phyloP scores from a whole-genome alignment of 1,139 yeast species.

The Taphrina betulina region DNA sequence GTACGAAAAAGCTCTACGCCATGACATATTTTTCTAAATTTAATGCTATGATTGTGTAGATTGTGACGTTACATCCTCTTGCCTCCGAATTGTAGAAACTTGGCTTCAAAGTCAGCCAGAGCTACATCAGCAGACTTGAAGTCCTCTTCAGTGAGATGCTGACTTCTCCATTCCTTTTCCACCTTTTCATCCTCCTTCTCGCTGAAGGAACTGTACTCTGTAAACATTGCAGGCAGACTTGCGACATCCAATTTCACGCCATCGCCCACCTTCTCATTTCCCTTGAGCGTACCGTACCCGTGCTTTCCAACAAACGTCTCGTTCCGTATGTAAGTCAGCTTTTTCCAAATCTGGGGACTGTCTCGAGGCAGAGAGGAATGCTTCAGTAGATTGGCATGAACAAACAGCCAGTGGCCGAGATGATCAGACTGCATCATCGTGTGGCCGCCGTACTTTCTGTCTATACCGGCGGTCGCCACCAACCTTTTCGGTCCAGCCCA shows the following conservation, averaged over 20 bases:
- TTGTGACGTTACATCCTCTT: background rate
- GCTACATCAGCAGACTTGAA: constrained; percentile 14
- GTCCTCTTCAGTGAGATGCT: background rate
- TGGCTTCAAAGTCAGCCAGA: constrained; percentile 1
- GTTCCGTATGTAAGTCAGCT: background rate
- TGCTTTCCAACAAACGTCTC: constrained; percentile 1
- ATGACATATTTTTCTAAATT: no score
- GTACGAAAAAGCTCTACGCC: no score
- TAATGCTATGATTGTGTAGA: no score
- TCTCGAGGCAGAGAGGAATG: constrained; percentile 21
- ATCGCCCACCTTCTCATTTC: constrained; percentile 16
- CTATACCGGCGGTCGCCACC: constrained; percentile 19
- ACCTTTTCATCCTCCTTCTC: background rate
- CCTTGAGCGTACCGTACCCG: constrained; percentile 1
- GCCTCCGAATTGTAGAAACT: constrained; percentile 6
- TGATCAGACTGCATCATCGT: constrained; percentile 29
- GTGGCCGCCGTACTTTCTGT: constrained; percentile 12
- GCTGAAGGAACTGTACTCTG: constrained; percentile 3
- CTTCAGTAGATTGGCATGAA: constrained; percentile 28
- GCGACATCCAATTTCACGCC: constrained; percentile 8
- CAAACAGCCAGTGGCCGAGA: constrained; percentile 26
- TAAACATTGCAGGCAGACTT: constrained; percentile 10
- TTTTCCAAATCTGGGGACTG: background rate
- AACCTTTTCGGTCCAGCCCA: constrained; percentile 21
- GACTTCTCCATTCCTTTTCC: background rate